Evolutionary conservation across 805 yeast genomes (phyloP), one percentile per base, ranked within the genome.

Genomic region (Candida pseudofarinosa): DNA sequence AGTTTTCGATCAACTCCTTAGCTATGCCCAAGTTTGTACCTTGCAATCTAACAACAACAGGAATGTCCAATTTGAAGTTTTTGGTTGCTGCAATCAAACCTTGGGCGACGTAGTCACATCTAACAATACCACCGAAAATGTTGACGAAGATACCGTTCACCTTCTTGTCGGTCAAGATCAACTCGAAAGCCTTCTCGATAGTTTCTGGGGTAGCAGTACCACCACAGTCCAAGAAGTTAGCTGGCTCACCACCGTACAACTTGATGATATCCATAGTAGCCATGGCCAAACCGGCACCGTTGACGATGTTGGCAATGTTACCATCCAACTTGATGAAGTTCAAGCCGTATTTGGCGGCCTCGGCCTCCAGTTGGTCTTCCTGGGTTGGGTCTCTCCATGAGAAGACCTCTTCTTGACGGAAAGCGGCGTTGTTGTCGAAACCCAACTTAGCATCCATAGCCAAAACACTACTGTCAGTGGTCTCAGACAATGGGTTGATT

Each of bases 251-350:
- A 61, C 98, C 97, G 75, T 89, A 87, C 59, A 93, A 81, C 76
- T 93, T 89, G 76, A 93, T 88, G 67, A 95, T 95, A 72, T 93
- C 99, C 97, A 93, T 90, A 53, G 99, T 93, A 58, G 99, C 99
- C 99, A 93, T 93, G 60, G 99, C 99, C 65, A 93, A 80, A 70
- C 99, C 99, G 46, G 99, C 99, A 77, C 99, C 99, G 71, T 93
- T 93, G 67, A 93, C 99, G 50, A 93, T 78, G 77, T 97, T 91
- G 59, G 99, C 99, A 63, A 93, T 91, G 79, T 89, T 88, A 71
- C 99, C 99, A 63, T 91, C 95, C 64, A 93, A 83, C 76, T 93
- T 93, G 76, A 93, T 95, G 70, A 91, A 93, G 77, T 93, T 93
- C 62, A 93, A 80, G 59, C 89, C 93, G 61, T 81, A 85, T 68